These are phyloP conservation scores for Fusarium subtropicale DNA, from an alignment of 2,329 filamentous ascomycete genomes.

Conservation along the genomic window DNA sequence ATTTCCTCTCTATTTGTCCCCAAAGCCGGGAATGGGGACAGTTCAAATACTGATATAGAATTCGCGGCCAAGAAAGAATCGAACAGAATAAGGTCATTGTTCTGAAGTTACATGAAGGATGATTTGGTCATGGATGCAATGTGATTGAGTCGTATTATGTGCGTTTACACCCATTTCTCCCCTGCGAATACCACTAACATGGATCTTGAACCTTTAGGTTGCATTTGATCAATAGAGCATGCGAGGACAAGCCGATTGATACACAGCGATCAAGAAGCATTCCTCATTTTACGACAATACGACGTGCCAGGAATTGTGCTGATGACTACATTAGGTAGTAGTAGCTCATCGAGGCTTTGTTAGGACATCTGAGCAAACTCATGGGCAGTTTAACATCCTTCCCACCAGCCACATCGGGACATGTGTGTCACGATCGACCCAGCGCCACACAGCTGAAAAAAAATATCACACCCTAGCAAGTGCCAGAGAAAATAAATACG, in stretches of 20 bases:
- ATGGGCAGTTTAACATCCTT: background rate
- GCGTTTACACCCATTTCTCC: background rate
- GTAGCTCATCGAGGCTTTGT: background rate
- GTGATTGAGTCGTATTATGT: conserved; percentile 1
- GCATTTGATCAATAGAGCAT: background rate
- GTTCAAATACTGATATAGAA: conserved; percentile 19
- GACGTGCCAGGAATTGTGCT: background rate
- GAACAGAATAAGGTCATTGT: background rate
- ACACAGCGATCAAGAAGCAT: background rate
- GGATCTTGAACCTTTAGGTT: background rate
- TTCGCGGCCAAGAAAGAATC: conserved; percentile 10
- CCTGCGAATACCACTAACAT: background rate
- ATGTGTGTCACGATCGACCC: background rate
- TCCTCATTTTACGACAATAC: background rate
- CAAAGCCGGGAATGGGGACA: background rate
- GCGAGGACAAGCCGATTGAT: background rate
- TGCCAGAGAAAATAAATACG: conserved; percentile 5
- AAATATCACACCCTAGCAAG: background rate
- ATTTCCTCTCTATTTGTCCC: background rate
- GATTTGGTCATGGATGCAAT: background rate
- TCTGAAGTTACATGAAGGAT: background rate
- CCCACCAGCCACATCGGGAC: conserved; percentile 5
- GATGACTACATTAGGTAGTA: background rate
- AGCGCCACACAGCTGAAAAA: conserved; percentile 8
- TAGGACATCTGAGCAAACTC: background rate